Base-by-base conservation (phyloP, 2,329 filamentous ascomycete genomes). In the Monilinia vaccinii-corymbosi region DNA sequence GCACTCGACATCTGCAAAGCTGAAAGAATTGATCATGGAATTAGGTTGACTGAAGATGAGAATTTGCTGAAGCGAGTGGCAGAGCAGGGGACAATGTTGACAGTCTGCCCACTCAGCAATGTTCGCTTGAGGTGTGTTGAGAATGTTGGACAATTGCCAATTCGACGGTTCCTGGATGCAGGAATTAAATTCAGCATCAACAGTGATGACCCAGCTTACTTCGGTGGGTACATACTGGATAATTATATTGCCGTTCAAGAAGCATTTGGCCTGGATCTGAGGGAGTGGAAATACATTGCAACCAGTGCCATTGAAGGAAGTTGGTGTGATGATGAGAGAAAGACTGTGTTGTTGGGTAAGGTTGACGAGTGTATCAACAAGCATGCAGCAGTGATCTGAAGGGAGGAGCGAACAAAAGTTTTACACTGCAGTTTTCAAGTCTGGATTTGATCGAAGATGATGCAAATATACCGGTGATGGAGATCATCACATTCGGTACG, bases 221-320 rank as follows among this genome's bases (percentile, higher is more conserved):
- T 92, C 74, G 86, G 87, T 3, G 85, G 83, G 0, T 91, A 90
- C 71, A 82, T 91, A 57, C 74, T 88, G 56, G 86, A 88, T 67
- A 91, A 91, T 66, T 91, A 87, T 73, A 86, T 83, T 67, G 85
- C 85, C 1, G 85, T 92, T 34, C 87, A 92, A 71, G 84, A 89
- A 46, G 83, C 85, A 0, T 90, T 90, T 71, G 70, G 75, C 4
- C 72, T 92, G 64, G 78, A 72, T 25, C 73, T 84, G 4, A 72
- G 75, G n/a, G 87, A 92, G 58, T 91, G 88, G 89, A 78, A 75
- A 64, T 73, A 69, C 7, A 86, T 92, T 67, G 83, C 81, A 13
- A 76, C 77, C 63, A 81, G 81, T 42, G 78, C 81, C 23, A 83
- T 91, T 13, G 75, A 81, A 62, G 85, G 84, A 28, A 90, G 87